Evolutionary conservation across 306 rosid species (phyloP), one percentile per base, ranked within the genome.

Genomic region (Psophocarpus tetragonolobus): DNA sequence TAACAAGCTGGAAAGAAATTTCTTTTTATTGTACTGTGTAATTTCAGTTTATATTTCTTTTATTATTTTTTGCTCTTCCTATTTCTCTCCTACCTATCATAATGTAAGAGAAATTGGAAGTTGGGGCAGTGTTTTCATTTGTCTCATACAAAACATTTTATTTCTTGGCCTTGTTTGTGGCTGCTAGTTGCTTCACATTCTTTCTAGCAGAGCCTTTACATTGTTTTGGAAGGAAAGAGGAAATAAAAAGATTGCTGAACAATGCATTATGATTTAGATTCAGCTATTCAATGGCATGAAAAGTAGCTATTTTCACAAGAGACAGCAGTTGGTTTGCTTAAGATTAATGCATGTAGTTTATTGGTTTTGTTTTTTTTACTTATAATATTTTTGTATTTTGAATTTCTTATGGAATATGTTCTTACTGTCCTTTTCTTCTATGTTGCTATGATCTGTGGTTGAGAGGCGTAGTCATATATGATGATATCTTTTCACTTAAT

Each of bases 401-500:
- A 33, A 74, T 13, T 27, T 56, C 71, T 36, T 64, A 15, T 47
- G 27, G 36, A 50, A 38, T 75, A 38, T 75, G 73, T 33, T 76
- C 23, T 72, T 48, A 26, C 6, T 12, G 4, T 20, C 21, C 57
- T 29, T 62, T 75, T 18, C n/a, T 69, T 70, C 15, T 70, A 15
- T 47, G 45, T 42, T 63, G 77, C 51, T 56, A 8, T 57, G 36
- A 18, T 62, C 65, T 73, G 18, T 83, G 50, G 60, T 72, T 71
- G 42, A 61, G 64, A 54, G 42, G 56, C 69, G 5, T 4, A 54
- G 42, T 47, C 69, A 8, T 4, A 20, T 63, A 17, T 54, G 21
- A 63, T 51, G 45, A 35, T 75, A 64, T 66, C 11, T 65, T 66
- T 66, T 66, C 48, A 79, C 76, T 74, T 18, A 71, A 60, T 62